These are phyloP conservation scores for Martiniozyma abietophila DNA, from an alignment of 805 yeast species.

Conservation along the genomic window DNA sequence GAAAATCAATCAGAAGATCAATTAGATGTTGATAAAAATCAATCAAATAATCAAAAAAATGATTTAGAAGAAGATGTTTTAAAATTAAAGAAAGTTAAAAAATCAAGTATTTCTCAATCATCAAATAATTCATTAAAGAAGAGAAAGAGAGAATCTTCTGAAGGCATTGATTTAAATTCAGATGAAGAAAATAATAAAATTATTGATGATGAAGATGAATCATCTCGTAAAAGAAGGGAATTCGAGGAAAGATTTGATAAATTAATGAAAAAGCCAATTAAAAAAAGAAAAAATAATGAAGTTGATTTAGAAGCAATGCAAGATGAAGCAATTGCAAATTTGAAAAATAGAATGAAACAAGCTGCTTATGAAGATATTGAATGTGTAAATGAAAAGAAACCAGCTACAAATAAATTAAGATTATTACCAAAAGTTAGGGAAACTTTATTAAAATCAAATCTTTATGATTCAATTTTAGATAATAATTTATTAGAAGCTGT, in stretches of 20 bases:
- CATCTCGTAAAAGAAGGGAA: constrained; percentile 51
- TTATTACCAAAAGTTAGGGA: constrained; percentile 71
- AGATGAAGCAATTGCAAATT: constrained; percentile 75
- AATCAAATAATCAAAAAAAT: constrained; percentile 15
- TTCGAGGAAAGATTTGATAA: constrained; percentile 77
- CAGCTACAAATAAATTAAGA: constrained; percentile 70
- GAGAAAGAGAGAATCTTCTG: background rate
- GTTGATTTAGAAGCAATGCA: constrained; percentile 93
- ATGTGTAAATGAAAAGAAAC: constrained; percentile 47
- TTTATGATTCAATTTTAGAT: constrained; percentile 89
- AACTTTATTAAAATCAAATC: constrained; percentile 67
- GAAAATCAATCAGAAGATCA: constrained; percentile 1
- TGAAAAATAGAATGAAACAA: constrained; percentile 83
- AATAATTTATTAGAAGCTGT: constrained; percentile 89
- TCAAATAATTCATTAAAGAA: background rate
- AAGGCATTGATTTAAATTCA: background rate
- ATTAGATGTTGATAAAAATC: constrained; percentile 1
- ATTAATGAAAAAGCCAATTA: constrained; percentile 54
- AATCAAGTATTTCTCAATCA: background rate
- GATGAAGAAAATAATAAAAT: constrained; percentile 8
- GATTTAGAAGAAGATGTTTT: constrained; percentile 16
- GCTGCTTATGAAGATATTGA: constrained; percentile 70
- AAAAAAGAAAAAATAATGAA: constrained; percentile 67
- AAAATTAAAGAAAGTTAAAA: constrained; percentile 13
- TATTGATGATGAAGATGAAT: constrained; percentile 23